Base-by-base conservation (phyloP, 306 rosid genomes). In the Astragalus membranaceus region DNA sequence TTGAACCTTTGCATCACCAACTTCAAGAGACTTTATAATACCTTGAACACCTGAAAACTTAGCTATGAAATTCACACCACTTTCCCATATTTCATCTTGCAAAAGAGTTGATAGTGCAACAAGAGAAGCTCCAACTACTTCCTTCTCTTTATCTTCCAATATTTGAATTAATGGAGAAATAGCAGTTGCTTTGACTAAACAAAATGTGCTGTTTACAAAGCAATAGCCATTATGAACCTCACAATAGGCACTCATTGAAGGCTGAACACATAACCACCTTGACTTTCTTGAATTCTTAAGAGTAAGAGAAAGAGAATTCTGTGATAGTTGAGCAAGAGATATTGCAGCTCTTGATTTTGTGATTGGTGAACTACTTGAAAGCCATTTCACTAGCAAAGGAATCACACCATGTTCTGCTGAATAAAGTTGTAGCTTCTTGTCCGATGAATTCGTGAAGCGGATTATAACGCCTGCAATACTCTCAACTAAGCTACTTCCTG, bases 151-250 rank as follows among this genome's bases (percentile, higher is more conserved):
- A 42, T 92, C 87, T 76, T 85, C 89, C 79, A 92, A 71, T 41
- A 88, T 73, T 72, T 82, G 82, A 72, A 92, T 75, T 54, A 90
- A 76, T 3, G 82, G 87, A 66, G 85, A 46, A 39, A 92, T 64
- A 15, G 98, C 98, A 10, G 79, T 82, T 0, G 96, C 93, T 75
- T 92, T 92, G 32, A 88, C 96, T 73, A 92, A 62, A 79, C 98
- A 92, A 61, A 90, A 86, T 66, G 96, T 86, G 65, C 78, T 82
- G 48, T 86, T 90, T 49, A 83, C 86, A 61, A 47, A 52, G 84
- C 98, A 92, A 58, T 72, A 70, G 39, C 88, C 87, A 43, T 82
- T 85, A 70, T 92, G 96, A 74, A 92, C 91, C 77, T 88, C 91
- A 67, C 98, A 92, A 56, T 78, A 60, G 6, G 86, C 82, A 32